Percentiles rank a stretch among this genome's conserved stretches.
phyloP scores from a whole-genome alignment of 805 yeast genomes.

The Zygosaccharomyces pseudorouxii region DNA sequence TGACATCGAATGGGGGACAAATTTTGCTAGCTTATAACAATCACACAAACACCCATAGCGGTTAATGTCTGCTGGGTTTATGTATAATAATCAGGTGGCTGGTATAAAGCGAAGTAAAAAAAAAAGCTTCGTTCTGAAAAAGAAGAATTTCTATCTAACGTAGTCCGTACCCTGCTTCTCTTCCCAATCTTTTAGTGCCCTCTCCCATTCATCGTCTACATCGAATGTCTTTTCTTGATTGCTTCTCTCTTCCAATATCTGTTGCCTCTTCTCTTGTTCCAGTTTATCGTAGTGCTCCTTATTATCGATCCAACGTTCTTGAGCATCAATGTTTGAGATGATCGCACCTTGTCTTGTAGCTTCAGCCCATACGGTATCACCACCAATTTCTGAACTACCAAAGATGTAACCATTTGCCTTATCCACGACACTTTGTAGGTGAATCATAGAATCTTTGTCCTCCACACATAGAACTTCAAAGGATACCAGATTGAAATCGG shows the following conservation, averaged over 20 bases:
- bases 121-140: neutral
- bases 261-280: conserved; percentile 45
- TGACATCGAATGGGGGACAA: neutral
- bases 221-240: conserved; percentile 45
- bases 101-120: neutral
- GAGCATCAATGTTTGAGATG: conserved; percentile 59
- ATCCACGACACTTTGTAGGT: conserved; percentile 70
- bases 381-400: conserved; percentile 91
- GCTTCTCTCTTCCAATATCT: conserved; percentile 40
- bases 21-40: neutral
- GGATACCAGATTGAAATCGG: conserved; percentile 80
- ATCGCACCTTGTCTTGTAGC: conserved; percentile 77
- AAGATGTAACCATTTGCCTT: conserved; percentile 91
- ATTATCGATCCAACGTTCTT: conserved; percentile 91
- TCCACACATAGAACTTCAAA: conserved; percentile 89
- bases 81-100: neutral
- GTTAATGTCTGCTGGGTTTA: neutral
- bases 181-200: conserved; percentile 57
- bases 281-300: conserved; percentile 71
- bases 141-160: conserved; percentile 16
- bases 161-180: conserved; percentile 35
- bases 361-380: conserved; percentile 98
- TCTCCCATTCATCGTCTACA: conserved; percentile 70
- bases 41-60: neutral
- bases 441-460: conserved; percentile 88